These are phyloP conservation scores for Hypoxylon sp. DNA, from an alignment of 2,329 filamentous ascomycete species.

Conservation along the genomic window DNA sequence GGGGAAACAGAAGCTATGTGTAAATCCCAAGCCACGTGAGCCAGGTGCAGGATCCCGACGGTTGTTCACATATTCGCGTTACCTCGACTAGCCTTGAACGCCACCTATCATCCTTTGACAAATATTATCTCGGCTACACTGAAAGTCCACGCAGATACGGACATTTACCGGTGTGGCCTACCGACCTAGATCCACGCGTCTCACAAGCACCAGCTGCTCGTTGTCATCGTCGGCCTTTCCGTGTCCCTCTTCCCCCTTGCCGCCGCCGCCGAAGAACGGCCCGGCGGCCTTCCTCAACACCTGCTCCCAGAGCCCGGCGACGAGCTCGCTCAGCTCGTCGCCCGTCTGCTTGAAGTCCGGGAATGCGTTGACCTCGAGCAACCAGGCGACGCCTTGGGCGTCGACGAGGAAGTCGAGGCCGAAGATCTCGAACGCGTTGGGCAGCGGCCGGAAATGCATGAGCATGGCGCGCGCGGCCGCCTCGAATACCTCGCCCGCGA, in stretches of 20 bases:
- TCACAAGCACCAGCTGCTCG: conserved; percentile 60
- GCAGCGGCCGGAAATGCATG: conserved; percentile 89
- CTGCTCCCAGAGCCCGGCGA: conserved; percentile 78
- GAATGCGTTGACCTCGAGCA: conserved; percentile 95
- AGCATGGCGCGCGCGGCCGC: conserved; percentile 84
- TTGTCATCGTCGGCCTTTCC: conserved; percentile 40
- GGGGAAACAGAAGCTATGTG: background rate
- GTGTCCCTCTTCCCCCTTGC: conserved; percentile 35
- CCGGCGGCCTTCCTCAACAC: conserved; percentile 72
- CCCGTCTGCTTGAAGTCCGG: conserved; percentile 96
- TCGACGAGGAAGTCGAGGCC: conserved; percentile 92
- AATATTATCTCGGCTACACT: background rate
- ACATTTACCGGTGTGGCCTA: conserved; percentile 11
- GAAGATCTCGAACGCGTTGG: conserved; percentile 90
- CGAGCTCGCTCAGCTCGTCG: conserved; percentile 71
- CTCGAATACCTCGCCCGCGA: conserved; percentile 83
- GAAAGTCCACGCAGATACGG: too few species aligned
- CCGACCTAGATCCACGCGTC: conserved; percentile 60
- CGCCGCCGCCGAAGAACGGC: conserved; percentile 66
- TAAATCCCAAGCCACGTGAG: background rate
- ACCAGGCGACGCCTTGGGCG: conserved; percentile 67
- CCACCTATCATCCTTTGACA: background rate
- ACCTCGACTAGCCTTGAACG: background rate
- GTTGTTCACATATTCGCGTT: too few species aligned
- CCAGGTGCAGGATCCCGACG: background rate